Evolutionary conservation across 2,329 filamentous ascomycete species (phyloP), one percentile per base, ranked within the genome.

Genomic region (Hypoxylon sp.): DNA sequence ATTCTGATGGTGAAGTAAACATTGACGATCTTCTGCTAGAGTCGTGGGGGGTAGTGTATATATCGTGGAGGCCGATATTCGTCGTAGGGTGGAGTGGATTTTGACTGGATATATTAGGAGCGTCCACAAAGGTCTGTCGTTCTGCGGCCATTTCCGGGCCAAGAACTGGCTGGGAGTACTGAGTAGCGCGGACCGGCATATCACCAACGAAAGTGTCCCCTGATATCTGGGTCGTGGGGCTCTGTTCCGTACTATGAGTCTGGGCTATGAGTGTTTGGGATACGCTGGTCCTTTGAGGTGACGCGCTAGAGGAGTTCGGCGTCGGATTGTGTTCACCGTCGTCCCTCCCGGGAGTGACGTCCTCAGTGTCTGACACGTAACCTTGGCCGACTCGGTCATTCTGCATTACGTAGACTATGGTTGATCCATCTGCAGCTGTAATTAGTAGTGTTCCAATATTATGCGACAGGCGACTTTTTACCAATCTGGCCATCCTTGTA

Each of bases 401-500:
- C 2, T 83, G 81, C 79, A 84, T 85, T 48, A 88, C 84, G 55
- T 81, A 84, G 17, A 87, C 79, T 13, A 60, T 47, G 44, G 50
- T 74, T 21, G 66, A 44, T 4, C 76, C 83, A 74, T 88, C 86
- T 88, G 55, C 2, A 13, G 35, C n/a, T 4, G 27, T 42, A 42
- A 42, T 74, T 62, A 74, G 64, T 50, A 55, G 50, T 29, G 13
- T 31, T 55, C 35, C 39, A 44, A n/a, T n/a, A 15, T 44, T 10
- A 35, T 7, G 55, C 27, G 1, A 19, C 48, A 37, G 54, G 50
- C 13, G 29, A 19, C 6, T 15, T 72, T 83, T 70, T 77, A 90
- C 88, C 88, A 55, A 90, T 86, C 72, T 89, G 86, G 27, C 83
- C 84, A 47, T 85, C 83, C 69, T 80, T 85, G 72, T 79, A 89